Conservation (phyloP, 2,329 filamentous ascomycete species). For the Aspergillus piperis region DNA sequence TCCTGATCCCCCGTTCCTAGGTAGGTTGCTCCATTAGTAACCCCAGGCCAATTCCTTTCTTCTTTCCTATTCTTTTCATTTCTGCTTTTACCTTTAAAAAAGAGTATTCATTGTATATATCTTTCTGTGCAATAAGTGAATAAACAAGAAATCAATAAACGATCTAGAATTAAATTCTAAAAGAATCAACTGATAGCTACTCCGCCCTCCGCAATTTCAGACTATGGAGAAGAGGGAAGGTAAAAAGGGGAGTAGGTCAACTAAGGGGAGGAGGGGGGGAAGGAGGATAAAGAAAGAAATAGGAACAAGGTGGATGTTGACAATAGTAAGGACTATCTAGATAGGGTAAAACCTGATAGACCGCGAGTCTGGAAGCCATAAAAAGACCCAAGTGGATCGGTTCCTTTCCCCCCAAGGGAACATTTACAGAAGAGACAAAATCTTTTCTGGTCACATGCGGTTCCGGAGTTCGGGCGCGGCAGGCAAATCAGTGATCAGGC, state of each 20-base stretch:
- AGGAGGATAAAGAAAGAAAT: background rate
- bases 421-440: slow-evolving; percentile 15
- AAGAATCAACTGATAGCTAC: background rate
- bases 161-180: too few relatives aligned
- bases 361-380: background rate
- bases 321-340: too few relatives aligned
- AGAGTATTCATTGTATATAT: too few relatives aligned
- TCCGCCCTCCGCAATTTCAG: background rate
- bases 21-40: too few relatives aligned
- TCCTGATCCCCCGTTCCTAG: too few relatives aligned
- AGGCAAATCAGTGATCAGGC: slow-evolving; percentile 18
- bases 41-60: too few relatives aligned
- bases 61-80: too few relatives aligned
- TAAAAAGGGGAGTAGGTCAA: too few relatives aligned
- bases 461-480: slow-evolving; percentile 23
- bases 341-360: background rate
- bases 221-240: background rate
- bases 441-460: slow-evolving; percentile 36
- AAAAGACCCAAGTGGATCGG: background rate
- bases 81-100: too few relatives aligned
- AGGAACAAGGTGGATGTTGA: too few relatives aligned
- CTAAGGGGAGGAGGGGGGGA: background rate
- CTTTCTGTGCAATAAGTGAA: too few relatives aligned
- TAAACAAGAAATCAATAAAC: too few relatives aligned
- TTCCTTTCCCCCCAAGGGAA: background rate